phyloP scores from a whole-genome alignment of 192 early-diverging fungal genomes.

The Pilobolus umbonatus region DNA sequence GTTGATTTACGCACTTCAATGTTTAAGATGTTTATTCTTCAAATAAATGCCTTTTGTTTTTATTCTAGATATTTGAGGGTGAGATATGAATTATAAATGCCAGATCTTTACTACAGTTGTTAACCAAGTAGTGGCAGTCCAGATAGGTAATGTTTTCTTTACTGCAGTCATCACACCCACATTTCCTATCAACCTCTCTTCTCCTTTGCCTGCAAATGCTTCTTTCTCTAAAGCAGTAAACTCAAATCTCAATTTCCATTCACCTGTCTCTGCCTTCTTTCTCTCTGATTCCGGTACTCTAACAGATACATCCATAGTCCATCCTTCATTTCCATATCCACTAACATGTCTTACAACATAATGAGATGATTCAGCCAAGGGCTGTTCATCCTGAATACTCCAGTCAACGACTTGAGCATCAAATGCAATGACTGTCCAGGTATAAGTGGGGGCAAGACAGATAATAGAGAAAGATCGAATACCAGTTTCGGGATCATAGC shows the following conservation, averaged over 20 bases:
- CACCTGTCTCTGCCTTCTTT: slow-evolving; percentile 7
- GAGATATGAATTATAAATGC: slow-evolving; percentile 28
- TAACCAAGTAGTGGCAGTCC: slow-evolving; percentile 37
- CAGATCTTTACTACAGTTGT: slow-evolving; percentile 33
- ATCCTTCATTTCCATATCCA: slow-evolving; percentile 43
- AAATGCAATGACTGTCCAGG: slow-evolving; percentile 63
- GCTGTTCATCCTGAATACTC: slow-evolving; percentile 41
- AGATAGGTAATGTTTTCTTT: slow-evolving; percentile 25
- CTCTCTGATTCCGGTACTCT: slow-evolving; percentile 38
- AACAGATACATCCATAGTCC: slow-evolving; percentile 39
- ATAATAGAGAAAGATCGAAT: slow-evolving; percentile 42
- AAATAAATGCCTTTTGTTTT: slow-evolving; percentile 6
- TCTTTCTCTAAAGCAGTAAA: slow-evolving; percentile 50
- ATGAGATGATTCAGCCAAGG: slow-evolving; percentile 30
- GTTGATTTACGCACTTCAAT: not conserved
- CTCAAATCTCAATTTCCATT: slow-evolving; percentile 39
- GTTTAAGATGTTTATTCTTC: not conserved
- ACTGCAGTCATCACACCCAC: slow-evolving; percentile 29
- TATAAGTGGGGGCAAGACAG: slow-evolving; percentile 42
- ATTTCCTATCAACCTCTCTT: slow-evolving; percentile 42
- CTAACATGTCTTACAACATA: slow-evolving; percentile 51
- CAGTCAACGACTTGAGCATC: slow-evolving; percentile 54
- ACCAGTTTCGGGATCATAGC: slow-evolving; percentile 41
- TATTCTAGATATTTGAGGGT: too few relatives aligned
- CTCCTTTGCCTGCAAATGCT: slow-evolving; percentile 36